Evolutionary conservation across 441 rosid genomes (phyloP).

Genomic region (Aleurites moluccanus): DNA sequence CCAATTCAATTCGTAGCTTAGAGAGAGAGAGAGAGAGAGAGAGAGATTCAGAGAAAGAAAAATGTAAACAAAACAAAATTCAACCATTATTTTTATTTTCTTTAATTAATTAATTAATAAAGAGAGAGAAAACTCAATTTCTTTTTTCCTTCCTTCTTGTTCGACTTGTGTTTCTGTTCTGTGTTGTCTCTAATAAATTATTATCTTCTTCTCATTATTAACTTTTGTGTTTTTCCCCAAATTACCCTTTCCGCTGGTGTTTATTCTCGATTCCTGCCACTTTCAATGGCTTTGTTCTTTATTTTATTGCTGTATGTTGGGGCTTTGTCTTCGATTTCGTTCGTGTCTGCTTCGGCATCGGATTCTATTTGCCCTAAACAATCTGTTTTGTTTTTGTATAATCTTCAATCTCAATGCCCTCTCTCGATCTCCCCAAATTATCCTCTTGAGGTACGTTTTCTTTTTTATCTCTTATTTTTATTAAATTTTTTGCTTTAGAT

Average conservation of each 20-base stretch:
- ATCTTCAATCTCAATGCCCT: conserved; percentile 57
- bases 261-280: background rate
- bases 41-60: too few relatives aligned
- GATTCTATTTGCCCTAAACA: conserved; percentile 43
- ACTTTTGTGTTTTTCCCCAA: conserved; percentile 3
- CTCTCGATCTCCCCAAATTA: conserved; percentile 51
- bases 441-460: conserved; percentile 55
- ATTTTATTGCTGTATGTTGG: conserved; percentile 35
- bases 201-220: background rate
- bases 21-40: too few relatives aligned
- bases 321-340: conserved; percentile 28
- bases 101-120: background rate
- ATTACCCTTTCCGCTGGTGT: background rate
- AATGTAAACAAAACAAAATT: too few relatives aligned
- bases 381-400: conserved; percentile 37
- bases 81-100: background rate
- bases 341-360: conserved; percentile 36
- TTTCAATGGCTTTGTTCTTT: conserved; percentile 32
- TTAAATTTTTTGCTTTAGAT: background rate
- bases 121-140: background rate
- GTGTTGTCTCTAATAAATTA: background rate
- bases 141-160: background rate
- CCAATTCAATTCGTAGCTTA: too few relatives aligned
- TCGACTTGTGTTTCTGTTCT: background rate
- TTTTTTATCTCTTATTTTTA: background rate